Base-by-base conservation (phyloP, 2,329 filamentous ascomycete genomes). In the Camptophora hylomeconis region DNA sequence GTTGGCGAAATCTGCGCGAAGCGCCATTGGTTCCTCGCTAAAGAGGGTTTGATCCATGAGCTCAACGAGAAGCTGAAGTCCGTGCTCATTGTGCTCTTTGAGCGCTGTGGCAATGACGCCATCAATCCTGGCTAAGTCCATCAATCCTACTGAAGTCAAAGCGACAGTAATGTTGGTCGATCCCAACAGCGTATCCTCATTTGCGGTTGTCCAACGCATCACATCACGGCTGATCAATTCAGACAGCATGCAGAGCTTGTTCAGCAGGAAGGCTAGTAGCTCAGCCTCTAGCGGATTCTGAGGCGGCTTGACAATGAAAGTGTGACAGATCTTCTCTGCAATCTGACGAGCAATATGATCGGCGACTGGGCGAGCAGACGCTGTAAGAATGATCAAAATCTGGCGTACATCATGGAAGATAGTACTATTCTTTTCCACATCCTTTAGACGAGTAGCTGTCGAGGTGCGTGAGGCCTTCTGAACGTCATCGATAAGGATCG, bases 1-100 rank as follows among this genome's bases (percentile, higher is more conserved):
- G 37, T 73, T 69, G 5, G 82, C 75, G 47, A 94, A 92, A 54
- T 95, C 84, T 2, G 84, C 75, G 44, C 83, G 80, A 26, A 94
- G 61, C 1, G 79, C 80, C 20, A 78, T 69, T 1, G 83, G 81
- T 24, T 75, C 72, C 26, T 84, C 80, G 41, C 72, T 80, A 27
- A 92, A 68, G 6, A 94, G 60, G 0, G 86, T 71, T 23, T 82
- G 70, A 40, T 89, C 79, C 39, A 93, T 63, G 23, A 94, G 63
- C 23, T 75, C 74, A 28, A 77, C 73, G n/a, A 95, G 65, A 49
- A 92, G 80, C 32, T 83, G 73, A 3, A 94, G 58, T 2, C 80
- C 81, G 13, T 69, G 67, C 5, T 74, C 66, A 37, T 84, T 81
- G 34, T 74, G 73, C 32, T 76, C 67, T 31, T 72, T 62, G 12